phyloP scores from a whole-genome alignment of 73 alveolate genomes.

The Paramecium caudatum region DNA sequence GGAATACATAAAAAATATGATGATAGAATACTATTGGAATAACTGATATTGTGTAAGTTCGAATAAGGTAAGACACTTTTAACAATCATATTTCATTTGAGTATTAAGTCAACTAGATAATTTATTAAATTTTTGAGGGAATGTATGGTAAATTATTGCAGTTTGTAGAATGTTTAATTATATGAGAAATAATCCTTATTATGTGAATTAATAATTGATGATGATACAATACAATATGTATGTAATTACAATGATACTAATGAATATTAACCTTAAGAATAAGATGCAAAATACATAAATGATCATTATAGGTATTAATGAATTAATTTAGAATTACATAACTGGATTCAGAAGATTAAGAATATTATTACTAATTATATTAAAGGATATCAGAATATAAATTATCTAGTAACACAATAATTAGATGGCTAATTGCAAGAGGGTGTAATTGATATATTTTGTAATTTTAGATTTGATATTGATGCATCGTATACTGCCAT shows the following conservation, averaged over 20 bases:
- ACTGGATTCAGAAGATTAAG: constrained; percentile 35
- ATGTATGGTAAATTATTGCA: constrained; percentile 44
- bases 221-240: constrained; percentile 11
- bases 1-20: constrained; percentile 4
- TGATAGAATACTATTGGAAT: not conserved
- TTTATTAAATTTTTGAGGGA: constrained; percentile 31
- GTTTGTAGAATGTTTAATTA: constrained; percentile 16
- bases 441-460: constrained; percentile 53
- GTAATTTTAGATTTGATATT: constrained; percentile 58
- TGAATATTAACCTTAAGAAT: constrained; percentile 32
- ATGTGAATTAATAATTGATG: not conserved
- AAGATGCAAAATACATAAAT: not conserved
- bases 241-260: constrained; percentile 28
- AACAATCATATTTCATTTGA: constrained; percentile 1
- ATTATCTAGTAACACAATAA: constrained; percentile 38
- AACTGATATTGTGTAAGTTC: not conserved
- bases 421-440: constrained; percentile 50
- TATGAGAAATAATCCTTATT: constrained; percentile 13
- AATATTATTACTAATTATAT: constrained; percentile 14
- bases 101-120: not conserved
- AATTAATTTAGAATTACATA: not conserved
- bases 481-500: constrained; percentile 44
- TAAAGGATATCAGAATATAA: constrained; percentile 22
- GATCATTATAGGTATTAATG: constrained; percentile 47
- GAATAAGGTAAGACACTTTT: constrained; percentile 2